These are phyloP conservation scores for Talaromyces borbonicus DNA, from an alignment of 495 filamentous ascomycete species.

Conservation along the genomic window DNA sequence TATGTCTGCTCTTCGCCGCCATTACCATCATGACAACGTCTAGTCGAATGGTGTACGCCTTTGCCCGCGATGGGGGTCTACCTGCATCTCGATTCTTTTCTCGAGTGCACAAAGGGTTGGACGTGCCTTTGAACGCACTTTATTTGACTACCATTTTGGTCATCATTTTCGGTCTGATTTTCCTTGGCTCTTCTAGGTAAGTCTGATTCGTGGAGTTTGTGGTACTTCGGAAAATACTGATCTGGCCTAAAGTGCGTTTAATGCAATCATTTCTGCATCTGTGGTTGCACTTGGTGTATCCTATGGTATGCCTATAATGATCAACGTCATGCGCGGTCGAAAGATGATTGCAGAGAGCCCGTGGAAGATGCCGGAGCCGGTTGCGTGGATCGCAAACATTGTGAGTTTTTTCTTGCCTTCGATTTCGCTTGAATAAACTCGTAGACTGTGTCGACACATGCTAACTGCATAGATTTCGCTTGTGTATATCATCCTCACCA, in stretches of 20 bases:
- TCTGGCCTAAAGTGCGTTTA: slow-evolving; percentile 28
- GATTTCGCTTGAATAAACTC: slow-evolving; percentile 3
- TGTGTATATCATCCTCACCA: slow-evolving; percentile 55
- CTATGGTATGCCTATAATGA: slow-evolving; percentile 61
- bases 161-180: slow-evolving; percentile 62
- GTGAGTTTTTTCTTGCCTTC: slow-evolving; percentile 24
- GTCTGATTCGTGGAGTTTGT: not conserved
- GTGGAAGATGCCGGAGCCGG: slow-evolving; percentile 46
- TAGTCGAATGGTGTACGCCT: slow-evolving; percentile 69
- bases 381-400: slow-evolving; percentile 57
- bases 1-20: slow-evolving; percentile 62
- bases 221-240: too few species aligned
- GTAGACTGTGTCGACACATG: too few species aligned
- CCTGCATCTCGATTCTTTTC: slow-evolving; percentile 57
- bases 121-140: slow-evolving; percentile 61
- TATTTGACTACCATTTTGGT: slow-evolving; percentile 54
- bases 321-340: slow-evolving; percentile 56
- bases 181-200: slow-evolving; percentile 59
- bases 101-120: slow-evolving; percentile 49
- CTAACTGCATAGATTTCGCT: slow-evolving; percentile 44
- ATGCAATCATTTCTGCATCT: slow-evolving; percentile 59
- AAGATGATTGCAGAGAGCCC: slow-evolving; percentile 51
- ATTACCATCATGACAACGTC: slow-evolving; percentile 68
- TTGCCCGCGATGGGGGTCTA: slow-evolving; percentile 63
- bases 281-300: slow-evolving; percentile 63